Percentiles rank a stretch among this genome's conserved stretches.
Conservation (phyloP, 805 yeast species). For the Pichia cabralensis region DNA sequence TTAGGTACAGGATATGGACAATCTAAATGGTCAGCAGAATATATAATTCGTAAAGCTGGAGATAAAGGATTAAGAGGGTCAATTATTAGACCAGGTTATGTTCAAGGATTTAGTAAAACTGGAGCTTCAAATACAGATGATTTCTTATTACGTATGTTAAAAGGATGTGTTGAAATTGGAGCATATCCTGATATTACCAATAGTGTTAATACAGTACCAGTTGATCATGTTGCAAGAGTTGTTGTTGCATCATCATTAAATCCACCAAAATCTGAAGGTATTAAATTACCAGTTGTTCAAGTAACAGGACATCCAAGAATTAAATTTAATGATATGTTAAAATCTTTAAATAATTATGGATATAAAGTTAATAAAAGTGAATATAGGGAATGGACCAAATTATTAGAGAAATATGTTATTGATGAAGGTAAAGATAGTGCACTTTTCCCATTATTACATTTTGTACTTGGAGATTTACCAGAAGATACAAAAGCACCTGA, state of each 20-base stretch:
- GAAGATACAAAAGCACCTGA: conserved; percentile 92
- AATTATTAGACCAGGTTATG: conserved; percentile 92
- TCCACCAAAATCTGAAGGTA: conserved; percentile 46
- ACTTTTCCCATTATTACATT: conserved; percentile 84
- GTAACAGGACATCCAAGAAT: conserved; percentile 98
- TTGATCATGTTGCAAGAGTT: conserved; percentile 93
- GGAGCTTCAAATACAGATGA: conserved; percentile 97
- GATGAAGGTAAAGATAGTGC: conserved; percentile 74
- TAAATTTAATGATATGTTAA: conserved; percentile 64
- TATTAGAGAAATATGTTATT: conserved; percentile 68
- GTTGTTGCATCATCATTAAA: conserved; percentile 74
- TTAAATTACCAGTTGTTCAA: conserved; percentile 62
- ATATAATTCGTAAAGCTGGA: conserved; percentile 81
- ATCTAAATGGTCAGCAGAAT: conserved; percentile 95
- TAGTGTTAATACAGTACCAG: conserved; percentile 93
- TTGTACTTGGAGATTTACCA: conserved; percentile 88
- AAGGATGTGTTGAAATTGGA: conserved; percentile 88
- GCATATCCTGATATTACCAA: conserved; percentile 77
- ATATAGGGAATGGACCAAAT: conserved; percentile 70
- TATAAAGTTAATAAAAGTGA: conserved; percentile 52
- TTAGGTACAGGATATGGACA: conserved; percentile 94
- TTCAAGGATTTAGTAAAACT: conserved; percentile 72
- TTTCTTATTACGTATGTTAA: conserved; percentile 85
- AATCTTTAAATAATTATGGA: conserved; percentile 58
- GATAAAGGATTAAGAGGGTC: conserved; percentile 78